These are phyloP conservation scores for Trichoderma simmonsii DNA, from an alignment of 2,329 filamentous ascomycete species.

Conservation along the genomic window DNA sequence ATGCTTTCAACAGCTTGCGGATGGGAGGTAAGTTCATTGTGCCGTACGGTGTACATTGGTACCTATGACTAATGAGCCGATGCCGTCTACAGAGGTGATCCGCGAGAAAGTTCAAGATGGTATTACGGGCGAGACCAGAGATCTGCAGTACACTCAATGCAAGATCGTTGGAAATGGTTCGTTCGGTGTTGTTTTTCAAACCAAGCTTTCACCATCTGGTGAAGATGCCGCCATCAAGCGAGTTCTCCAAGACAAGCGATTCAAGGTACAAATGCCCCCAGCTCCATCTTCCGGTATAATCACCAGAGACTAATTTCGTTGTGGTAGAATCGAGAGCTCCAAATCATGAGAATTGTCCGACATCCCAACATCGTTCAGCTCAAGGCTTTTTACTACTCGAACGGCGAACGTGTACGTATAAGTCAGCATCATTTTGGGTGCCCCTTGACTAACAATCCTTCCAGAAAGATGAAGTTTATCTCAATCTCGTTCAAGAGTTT, in stretches of 20 bases:
- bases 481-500: constrained; percentile 96
- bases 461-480: constrained; percentile 96
- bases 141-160: constrained; percentile 97
- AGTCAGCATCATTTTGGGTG: background rate
- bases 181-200: constrained; percentile 98
- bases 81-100: constrained; percentile 70
- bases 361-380: constrained; percentile 98
- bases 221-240: constrained; percentile 99
- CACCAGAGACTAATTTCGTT: constrained; percentile 19
- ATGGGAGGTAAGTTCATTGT: constrained; percentile 80
- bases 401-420: constrained; percentile 80
- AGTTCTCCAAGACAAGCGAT: constrained; percentile 97
- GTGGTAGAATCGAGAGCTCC: constrained; percentile 90
- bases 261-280: constrained; percentile 67
- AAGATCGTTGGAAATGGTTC: constrained; percentile 99
- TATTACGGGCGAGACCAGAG: constrained; percentile 90
- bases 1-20: constrained; percentile 81
- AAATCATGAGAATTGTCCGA: constrained; percentile 99
- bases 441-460: constrained; percentile 13
- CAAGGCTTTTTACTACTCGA: constrained; percentile 99
- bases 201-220: constrained; percentile 93
- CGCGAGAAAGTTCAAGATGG: constrained; percentile 99
- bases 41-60: background rate
- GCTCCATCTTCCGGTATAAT: too few relatives aligned
- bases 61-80: background rate